Conservation (phyloP, 306 rosid species). For the Herpetospermum pedunculosum region DNA sequence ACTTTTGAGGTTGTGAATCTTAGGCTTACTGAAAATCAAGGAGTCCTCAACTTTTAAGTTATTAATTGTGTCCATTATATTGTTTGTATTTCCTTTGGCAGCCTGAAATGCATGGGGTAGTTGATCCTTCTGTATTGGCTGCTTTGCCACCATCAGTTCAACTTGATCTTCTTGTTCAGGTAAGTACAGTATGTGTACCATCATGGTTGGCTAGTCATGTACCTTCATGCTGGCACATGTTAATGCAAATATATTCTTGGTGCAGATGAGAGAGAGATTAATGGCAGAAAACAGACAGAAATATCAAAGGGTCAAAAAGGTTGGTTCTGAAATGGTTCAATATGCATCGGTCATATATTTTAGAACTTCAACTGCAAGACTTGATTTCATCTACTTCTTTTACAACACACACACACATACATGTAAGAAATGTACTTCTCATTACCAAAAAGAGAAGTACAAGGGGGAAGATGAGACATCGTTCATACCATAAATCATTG, state of each 20-base stretch:
- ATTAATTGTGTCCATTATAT: neutral
- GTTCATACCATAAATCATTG: neutral
- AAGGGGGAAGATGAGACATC: neutral
- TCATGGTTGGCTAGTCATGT: conserved; percentile 1
- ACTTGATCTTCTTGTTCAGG: conserved; percentile 78
- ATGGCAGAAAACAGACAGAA: conserved; percentile 90
- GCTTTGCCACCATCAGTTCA: conserved; percentile 87
- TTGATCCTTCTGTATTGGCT: conserved; percentile 74
- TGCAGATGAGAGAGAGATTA: conserved; percentile 79
- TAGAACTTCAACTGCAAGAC: neutral
- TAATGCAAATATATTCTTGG: conserved; percentile 10
- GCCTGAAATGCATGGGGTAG: conserved; percentile 47
- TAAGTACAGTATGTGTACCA: conserved; percentile 13
- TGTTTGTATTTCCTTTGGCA: conserved; percentile 20
- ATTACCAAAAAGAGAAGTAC: neutral
- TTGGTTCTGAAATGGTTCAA: conserved; percentile 26
- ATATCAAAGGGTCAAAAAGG: conserved; percentile 94
- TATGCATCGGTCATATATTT: conserved; percentile 3
- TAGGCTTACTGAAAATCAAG: neutral
- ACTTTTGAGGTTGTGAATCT: neutral
- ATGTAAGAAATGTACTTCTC: neutral
- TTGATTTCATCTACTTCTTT: neutral
- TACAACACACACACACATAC: neutral
- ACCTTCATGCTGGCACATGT: neutral
- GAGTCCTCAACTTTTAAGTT: neutral